phyloP scores from a whole-genome alignment of 441 rosid species.

The Erysimum cheiri region DNA sequence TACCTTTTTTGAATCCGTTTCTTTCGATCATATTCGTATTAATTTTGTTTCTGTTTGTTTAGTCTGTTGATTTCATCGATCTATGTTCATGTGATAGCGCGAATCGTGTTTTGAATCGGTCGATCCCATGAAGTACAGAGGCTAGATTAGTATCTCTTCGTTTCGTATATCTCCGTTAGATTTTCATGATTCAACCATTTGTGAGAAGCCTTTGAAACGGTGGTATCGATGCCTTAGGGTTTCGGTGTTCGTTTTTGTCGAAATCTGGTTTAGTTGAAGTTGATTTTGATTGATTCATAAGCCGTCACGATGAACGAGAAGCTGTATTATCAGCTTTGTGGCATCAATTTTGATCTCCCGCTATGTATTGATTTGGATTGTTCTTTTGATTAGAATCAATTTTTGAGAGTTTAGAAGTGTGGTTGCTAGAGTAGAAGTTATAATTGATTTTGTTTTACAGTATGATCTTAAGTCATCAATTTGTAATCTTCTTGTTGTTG shows the following conservation, averaged over 20 bases:
- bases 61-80: slow-evolving; percentile 18
- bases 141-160: not conserved
- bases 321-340: slow-evolving; percentile 3
- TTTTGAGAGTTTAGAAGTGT: not conserved
- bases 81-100: slow-evolving; percentile 1
- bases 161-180: slow-evolving; percentile 10
- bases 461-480: not conserved
- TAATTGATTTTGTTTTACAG: not conserved
- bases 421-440: not conserved
- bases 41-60: not conserved
- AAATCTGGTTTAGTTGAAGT: not conserved
- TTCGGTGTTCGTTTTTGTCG: not conserved
- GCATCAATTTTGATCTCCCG: slow-evolving; percentile 3
- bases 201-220: slow-evolving; percentile 5
- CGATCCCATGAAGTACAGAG: not conserved
- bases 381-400: slow-evolving; percentile 23
- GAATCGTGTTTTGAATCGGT: slow-evolving; percentile 10
- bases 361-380: slow-evolving; percentile 1
- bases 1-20: slow-evolving; percentile 11
- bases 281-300: slow-evolving; percentile 12
- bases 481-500: slow-evolving; percentile 1
- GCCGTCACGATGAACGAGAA: not conserved
- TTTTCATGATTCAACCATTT: not conserved
- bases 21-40: slow-evolving; percentile 8
- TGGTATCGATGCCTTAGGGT: slow-evolving; percentile 9